Evolutionary conservation across 2,329 filamentous ascomycete species (phyloP), one percentile per base, ranked within the genome.

Genomic region (Aaosphaeria arxii): DNA sequence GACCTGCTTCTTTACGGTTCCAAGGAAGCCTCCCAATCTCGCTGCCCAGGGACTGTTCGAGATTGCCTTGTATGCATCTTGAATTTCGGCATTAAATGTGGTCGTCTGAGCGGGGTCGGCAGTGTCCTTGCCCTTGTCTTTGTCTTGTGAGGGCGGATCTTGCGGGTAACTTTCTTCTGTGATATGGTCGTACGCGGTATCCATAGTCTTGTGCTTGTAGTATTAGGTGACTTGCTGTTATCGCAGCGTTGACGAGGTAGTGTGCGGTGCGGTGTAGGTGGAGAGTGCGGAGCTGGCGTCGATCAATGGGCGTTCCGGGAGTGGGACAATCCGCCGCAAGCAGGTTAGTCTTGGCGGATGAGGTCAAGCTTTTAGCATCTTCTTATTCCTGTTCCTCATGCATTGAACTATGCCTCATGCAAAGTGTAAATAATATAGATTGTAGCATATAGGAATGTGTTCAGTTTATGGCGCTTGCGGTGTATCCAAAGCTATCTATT

Each of bases 161-260:
- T 77, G 67, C 4, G 75, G 71, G 29, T 74, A 72, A 58, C 89
- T 81, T 69, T 94, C 86, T 75, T 96, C 90, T 68, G 90, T 86
- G 63, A 97, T 95, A 71, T 96, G 91, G 67, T 99, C 94, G 80
- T 97, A 99, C 40, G 91, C 91, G 65, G 95, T 80, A 82, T 99
- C 94, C 94, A 99, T 97, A 45, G 43, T 54, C 31, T 44, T 45
- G 36, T 42, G 29, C 24, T 29, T 35, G 11, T 5, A 39, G 36
- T 24, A 24, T 24, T 24, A 24, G 17, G 35, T 4, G 28, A 30
- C 13, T 9, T 11, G 7, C 32, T n/a, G 36, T 11, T 30, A 11
- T 13, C 7, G 42, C 7, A 11, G 11, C n/a, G 42, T 43, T 30
- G 11, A 17, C 9, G 42, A 7, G 31, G 30, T 24, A 24, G 17